Evolutionary conservation across 345 rosid species (phyloP).

Genomic region (Physaria fendleri): DNA sequence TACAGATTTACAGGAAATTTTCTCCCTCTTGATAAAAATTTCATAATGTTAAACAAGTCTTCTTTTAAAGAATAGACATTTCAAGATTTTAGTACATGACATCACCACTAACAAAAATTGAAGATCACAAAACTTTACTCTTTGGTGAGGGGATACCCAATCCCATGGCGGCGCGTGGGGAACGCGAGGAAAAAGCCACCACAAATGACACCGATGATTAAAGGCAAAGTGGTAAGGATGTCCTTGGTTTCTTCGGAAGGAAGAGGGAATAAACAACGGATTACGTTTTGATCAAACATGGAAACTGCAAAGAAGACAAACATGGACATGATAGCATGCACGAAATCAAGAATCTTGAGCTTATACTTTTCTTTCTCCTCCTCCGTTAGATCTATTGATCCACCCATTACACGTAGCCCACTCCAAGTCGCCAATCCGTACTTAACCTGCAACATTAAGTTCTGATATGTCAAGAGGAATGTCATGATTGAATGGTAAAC

Average conservation of each 20-base stretch:
- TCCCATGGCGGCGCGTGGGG: slow-evolving; percentile 71
- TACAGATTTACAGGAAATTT: too few relatives aligned
- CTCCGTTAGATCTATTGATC: slow-evolving; percentile 25
- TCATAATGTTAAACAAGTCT: neutral
- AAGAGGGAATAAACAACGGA: slow-evolving; percentile 44
- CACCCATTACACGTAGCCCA: slow-evolving; percentile 58
- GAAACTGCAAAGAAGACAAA: slow-evolving; percentile 53
- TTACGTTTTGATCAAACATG: slow-evolving; percentile 61
- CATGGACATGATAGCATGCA: slow-evolving; percentile 53
- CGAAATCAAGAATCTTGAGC: slow-evolving; percentile 47
- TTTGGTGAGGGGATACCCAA: slow-evolving; percentile 51
- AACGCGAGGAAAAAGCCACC: slow-evolving; percentile 46
- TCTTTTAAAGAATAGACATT: neutral
- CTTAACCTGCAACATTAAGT: slow-evolving; percentile 26
- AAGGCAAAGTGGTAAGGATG: slow-evolving; percentile 40
- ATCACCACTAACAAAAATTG: slow-evolving; percentile 11
- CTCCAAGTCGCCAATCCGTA: slow-evolving; percentile 56
- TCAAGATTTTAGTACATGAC: slow-evolving; percentile 9
- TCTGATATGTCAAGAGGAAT: neutral
- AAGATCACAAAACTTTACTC: slow-evolving; percentile 13
- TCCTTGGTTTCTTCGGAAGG: slow-evolving; percentile 44
- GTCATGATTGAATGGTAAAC: too few relatives aligned
- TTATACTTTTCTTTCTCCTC: slow-evolving; percentile 40
- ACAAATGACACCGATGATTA: slow-evolving; percentile 41
- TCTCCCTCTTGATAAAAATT: too few relatives aligned